Conservation (phyloP, 306 rosid genomes). For the Dalbergia cultrata region DNA sequence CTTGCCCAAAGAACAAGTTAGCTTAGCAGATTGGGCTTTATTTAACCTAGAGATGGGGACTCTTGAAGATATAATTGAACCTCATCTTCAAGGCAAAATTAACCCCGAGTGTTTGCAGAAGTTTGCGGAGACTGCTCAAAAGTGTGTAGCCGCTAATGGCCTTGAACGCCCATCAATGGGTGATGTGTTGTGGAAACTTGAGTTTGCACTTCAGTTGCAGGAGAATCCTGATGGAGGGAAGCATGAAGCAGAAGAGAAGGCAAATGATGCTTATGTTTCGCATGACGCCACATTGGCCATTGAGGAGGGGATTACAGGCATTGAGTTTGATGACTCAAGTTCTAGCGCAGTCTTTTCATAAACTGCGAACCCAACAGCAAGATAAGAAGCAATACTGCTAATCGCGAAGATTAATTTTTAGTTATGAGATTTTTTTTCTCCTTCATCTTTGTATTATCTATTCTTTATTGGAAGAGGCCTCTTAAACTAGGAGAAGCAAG, state of each 20-base stretch:
- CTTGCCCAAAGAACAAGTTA: constrained; percentile 59
- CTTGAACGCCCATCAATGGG: constrained; percentile 60
- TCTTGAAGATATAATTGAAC: constrained; percentile 51
- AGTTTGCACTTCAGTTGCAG: constrained; percentile 57
- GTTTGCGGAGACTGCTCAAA: constrained; percentile 51
- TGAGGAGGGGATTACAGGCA: constrained; percentile 35
- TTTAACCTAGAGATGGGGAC: constrained; percentile 39
- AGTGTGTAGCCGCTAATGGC: constrained; percentile 57
- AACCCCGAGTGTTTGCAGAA: constrained; percentile 47
- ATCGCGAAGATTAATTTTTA: not conserved
- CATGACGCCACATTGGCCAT: constrained; percentile 9
- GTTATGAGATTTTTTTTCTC: not conserved
- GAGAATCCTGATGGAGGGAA: constrained; percentile 44
- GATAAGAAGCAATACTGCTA: constrained; percentile 7
- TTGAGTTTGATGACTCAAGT: constrained; percentile 31
- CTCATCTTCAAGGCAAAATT: constrained; percentile 44
- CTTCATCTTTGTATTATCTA: not conserved
- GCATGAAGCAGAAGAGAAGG: constrained; percentile 38
- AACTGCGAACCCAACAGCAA: constrained; percentile 48
- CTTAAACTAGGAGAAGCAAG: not conserved
- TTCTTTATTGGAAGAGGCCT: not conserved
- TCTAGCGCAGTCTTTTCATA: constrained; percentile 46
- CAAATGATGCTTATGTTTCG: constrained; percentile 40
- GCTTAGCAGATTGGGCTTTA: constrained; percentile 60
- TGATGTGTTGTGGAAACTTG: constrained; percentile 63